Conservation (phyloP, 768 basidiomycete genomes). For the Pleurotus pulmonarius region DNA sequence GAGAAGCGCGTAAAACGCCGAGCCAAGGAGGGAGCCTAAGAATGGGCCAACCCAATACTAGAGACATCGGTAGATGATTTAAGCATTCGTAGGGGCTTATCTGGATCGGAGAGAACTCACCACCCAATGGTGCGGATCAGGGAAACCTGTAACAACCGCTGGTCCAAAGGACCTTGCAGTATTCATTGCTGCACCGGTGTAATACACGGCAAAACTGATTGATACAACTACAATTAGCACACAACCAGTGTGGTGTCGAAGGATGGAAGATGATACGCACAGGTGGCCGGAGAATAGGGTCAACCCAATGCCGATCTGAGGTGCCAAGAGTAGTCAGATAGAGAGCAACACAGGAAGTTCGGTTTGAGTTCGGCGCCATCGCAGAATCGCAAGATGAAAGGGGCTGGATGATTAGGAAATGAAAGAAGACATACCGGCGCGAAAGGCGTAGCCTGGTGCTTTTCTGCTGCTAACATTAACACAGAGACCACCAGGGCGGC, state of each 20-base stretch:
- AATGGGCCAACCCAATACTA: constrained; percentile 74
- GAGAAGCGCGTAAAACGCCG: constrained; percentile 52
- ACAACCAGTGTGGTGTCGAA: background rate
- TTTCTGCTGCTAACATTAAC: constrained; percentile 73
- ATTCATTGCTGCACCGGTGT: constrained; percentile 67
- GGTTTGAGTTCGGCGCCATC: background rate
- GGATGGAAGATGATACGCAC: constrained; percentile 26
- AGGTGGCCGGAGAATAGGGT: constrained; percentile 62
- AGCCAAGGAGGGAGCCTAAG: constrained; percentile 59
- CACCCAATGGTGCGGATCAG: constrained; percentile 52
- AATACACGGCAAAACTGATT: constrained; percentile 52
- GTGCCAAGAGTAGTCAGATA: constrained; percentile 4
- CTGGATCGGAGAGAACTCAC: constrained; percentile 29
- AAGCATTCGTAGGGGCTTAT: background rate
- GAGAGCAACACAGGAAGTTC: background rate
- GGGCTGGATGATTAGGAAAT: background rate
- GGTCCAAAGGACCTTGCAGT: constrained; percentile 70
- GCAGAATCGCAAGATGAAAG: too few relatives aligned
- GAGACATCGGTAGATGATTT: constrained; percentile 3
- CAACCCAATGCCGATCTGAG: constrained; percentile 59
- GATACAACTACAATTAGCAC: background rate
- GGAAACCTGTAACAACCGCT: constrained; percentile 62
- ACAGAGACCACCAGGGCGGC: constrained; percentile 55
- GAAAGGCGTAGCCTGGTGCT: constrained; percentile 61
- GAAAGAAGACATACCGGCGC: constrained; percentile 46